phyloP scores from a whole-genome alignment of 305 asterid genomes.

The Ilex paraguariensis region DNA sequence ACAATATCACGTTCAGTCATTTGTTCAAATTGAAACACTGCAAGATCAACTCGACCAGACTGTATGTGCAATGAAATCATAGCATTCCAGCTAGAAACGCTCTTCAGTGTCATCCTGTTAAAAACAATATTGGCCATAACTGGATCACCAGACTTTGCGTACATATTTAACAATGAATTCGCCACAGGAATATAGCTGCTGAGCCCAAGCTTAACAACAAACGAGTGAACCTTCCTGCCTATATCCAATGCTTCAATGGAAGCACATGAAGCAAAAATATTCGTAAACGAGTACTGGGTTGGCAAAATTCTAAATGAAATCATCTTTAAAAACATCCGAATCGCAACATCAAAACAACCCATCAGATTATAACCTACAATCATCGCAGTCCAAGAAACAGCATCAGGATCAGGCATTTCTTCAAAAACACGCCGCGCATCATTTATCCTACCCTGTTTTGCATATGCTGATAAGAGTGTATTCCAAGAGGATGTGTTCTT shows the following conservation, averaged over 20 bases:
- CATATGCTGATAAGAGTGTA: constrained; percentile 68
- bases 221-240: constrained; percentile 68
- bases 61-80: constrained; percentile 66
- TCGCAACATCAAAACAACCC: constrained; percentile 43
- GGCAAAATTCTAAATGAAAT: constrained; percentile 39
- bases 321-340: constrained; percentile 61
- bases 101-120: constrained; percentile 45
- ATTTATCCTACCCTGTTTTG: constrained; percentile 36
- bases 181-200: constrained; percentile 47
- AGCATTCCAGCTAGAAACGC: constrained; percentile 54
- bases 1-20: constrained; percentile 40
- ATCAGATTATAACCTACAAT: constrained; percentile 60
- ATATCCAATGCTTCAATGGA: constrained; percentile 35
- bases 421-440: constrained; percentile 53
- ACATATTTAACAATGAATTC: constrained; percentile 78
- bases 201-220: constrained; percentile 55
- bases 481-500: constrained; percentile 66
- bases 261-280: constrained; percentile 67
- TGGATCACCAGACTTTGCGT: constrained; percentile 60
- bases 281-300: constrained; percentile 49
- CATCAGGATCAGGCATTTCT: constrained; percentile 53
- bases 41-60: constrained; percentile 47
- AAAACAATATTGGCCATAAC: constrained; percentile 42
- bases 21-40: constrained; percentile 48
- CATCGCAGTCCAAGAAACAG: constrained; percentile 83